Evolutionary conservation across 2,329 filamentous ascomycete species (phyloP).

Genomic region (Fusarium camptoceras): DNA sequence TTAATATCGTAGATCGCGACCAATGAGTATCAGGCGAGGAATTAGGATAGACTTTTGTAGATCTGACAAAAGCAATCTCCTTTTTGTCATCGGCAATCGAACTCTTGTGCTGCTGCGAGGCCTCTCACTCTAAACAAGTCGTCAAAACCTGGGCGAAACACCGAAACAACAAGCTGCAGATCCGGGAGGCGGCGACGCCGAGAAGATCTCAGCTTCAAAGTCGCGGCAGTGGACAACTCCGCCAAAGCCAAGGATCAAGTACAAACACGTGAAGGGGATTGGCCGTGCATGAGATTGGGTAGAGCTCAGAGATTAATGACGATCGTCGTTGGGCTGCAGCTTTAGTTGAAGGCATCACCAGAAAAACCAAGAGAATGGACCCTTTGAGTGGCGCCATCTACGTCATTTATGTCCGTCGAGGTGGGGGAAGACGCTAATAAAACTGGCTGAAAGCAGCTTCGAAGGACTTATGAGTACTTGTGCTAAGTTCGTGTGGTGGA

Average conservation of each 20-base stretch:
- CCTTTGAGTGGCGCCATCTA: slow-evolving; percentile 29
- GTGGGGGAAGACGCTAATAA: slow-evolving; percentile 22
- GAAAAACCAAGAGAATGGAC: slow-evolving; percentile 17
- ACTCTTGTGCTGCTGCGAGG: neutral
- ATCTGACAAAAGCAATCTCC: neutral
- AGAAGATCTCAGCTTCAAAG: slow-evolving; percentile 27
- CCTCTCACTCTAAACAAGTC: neutral
- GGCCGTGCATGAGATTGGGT: slow-evolving; percentile 10
- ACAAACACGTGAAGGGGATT: slow-evolving; percentile 7
- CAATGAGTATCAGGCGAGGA: neutral
- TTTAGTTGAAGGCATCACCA: slow-evolving; percentile 37
- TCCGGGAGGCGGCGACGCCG: slow-evolving; percentile 37
- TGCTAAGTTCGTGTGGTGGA: neutral
- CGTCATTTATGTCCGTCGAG: slow-evolving; percentile 34
- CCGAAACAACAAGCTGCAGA: slow-evolving; percentile 30
- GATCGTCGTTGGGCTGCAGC: slow-evolving; percentile 30
- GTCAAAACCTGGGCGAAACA: slow-evolving; percentile 12
- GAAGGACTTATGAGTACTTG: slow-evolving; percentile 5
- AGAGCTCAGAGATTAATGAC: slow-evolving; percentile 28
- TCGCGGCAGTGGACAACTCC: slow-evolving; percentile 11
- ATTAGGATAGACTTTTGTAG: neutral
- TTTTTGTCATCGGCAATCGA: neutral
- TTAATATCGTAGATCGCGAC: neutral
- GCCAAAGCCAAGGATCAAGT: neutral
- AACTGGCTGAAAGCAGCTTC: slow-evolving; percentile 35